Conservation (phyloP, 768 basidiomycete genomes). For the Suillus decipiens region DNA sequence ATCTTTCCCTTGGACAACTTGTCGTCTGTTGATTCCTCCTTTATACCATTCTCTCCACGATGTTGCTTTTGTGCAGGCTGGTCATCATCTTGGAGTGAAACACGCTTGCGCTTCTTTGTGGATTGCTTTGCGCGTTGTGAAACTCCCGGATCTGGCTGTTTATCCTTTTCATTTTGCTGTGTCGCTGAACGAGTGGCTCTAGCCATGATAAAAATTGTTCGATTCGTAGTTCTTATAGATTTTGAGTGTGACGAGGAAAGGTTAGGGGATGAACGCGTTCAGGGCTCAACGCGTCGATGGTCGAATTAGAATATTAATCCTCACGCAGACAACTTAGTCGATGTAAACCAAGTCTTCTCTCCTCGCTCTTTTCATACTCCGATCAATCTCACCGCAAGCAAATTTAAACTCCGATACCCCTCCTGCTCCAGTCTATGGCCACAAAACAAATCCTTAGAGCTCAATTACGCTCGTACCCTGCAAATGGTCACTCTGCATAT, state of each 20-base stretch:
- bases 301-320: conserved; percentile 22
- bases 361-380: conserved; percentile 27
- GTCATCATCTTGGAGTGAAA: conserved; percentile 47
- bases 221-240: conserved; percentile 11
- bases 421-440: conserved; percentile 21
- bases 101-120: conserved; percentile 72
- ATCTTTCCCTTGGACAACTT: conserved; percentile 19
- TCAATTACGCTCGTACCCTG: conserved; percentile 55
- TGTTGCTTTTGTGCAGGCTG: conserved; percentile 51
- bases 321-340: conserved; percentile 9
- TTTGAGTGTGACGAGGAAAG: conserved; percentile 16
- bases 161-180: conserved; percentile 41
- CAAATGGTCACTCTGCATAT: conserved; percentile 76
- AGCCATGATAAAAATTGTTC: conserved; percentile 52
- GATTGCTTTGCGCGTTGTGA: conserved; percentile 30
- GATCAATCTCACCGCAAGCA: conserved; percentile 18
- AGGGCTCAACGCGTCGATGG: conserved; percentile 23
- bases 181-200: conserved; percentile 73
- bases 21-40: conserved; percentile 34
- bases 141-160: conserved; percentile 24
- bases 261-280: conserved; percentile 26
- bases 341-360: conserved; percentile 7
- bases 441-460: conserved; percentile 46
- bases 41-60: conserved; percentile 40
- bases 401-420: conserved; percentile 14